Base-by-base conservation (phyloP, 768 basidiomycete species). In the Mycena haematopus region DNA sequence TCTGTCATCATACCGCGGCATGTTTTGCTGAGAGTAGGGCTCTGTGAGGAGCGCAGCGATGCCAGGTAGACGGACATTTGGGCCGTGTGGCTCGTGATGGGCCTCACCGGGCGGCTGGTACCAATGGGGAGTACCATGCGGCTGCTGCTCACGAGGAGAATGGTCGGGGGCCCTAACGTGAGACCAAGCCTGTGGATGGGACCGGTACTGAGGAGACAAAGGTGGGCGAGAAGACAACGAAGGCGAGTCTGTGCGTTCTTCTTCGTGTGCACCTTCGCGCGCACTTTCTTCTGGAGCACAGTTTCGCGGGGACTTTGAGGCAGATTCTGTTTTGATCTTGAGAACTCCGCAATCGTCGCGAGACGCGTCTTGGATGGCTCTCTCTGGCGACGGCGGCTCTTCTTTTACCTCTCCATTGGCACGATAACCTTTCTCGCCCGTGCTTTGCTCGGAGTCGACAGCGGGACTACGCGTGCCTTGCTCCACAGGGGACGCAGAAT, bases 31-130 rank as follows among this genome's bases (percentile, higher is more conserved):
- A 54, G 42, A 42, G 31, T 63, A 67, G 7, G 65, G 65, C 36
- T 63, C 65, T 6, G 65, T 67, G 50, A 67, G 62, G 9, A 67
- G 51, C 2, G 62, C 36, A 15, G 52, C 49, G 27, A 67, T 67
- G 38, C 54, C 56, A 0, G 65, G 65, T n/a, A 67, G 56, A n/a
- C 65, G 65, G 21, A 67, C 65, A 33, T 49, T 60, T 21, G 44
- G 21, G 25, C 15, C 15, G 44, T 57, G 56, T n/a, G 10, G 57
- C 0, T 63, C 52, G 29, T 59, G 49, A 7, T 19, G 49, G 22
- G 35, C 29, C 6, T 9, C 21, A 31, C 31, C 29, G 49, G 60
- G 60, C 10, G 47, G 53, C 35, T 35, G 42, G 17, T 46, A 47
- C 55, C 53, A 59, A 17, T 27, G 25, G 19, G 50, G 60, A 31